Conservation (phyloP, 1,139 yeast species). For the Sugiyamaella xylanicola region DNA sequence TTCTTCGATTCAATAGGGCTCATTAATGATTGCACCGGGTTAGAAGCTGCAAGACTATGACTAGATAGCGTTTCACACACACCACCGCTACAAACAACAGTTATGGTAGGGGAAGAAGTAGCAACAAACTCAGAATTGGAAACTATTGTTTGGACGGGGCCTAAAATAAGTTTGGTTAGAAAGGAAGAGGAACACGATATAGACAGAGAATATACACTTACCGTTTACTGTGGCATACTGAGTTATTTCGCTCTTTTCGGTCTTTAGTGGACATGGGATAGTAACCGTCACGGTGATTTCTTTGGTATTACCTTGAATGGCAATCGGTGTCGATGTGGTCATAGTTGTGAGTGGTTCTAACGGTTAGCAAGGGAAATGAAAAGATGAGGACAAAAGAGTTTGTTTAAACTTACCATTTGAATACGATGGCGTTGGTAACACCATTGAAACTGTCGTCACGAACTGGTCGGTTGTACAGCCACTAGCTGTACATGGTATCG, state of each 20-base stretch:
- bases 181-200: background rate
- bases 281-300: conserved; percentile 30
- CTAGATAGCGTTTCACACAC: background rate
- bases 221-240: conserved; percentile 13
- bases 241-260: conserved; percentile 18
- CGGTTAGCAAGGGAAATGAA: background rate
- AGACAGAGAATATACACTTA: background rate
- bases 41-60: background rate
- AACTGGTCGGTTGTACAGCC: conserved; percentile 20
- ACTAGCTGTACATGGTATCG: conserved; percentile 28
- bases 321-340: conserved; percentile 18
- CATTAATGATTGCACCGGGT: too few relatives aligned
- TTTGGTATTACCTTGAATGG: conserved; percentile 22
- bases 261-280: conserved; percentile 29
- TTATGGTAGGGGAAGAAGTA: conserved; percentile 6
- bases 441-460: conserved; percentile 24
- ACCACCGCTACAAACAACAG: conserved; percentile 16
- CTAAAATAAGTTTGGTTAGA: conserved; percentile 10
- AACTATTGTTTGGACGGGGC: background rate
- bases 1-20: background rate
- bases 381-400: too few relatives aligned
- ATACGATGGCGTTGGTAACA: conserved; percentile 22
- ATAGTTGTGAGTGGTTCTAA: conserved; percentile 22
- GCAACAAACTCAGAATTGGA: conserved; percentile 3
- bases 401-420: conserved; percentile 19